Base-by-base conservation (phyloP, 2,329 filamentous ascomycete genomes). In the Canariomyces notabilis region DNA sequence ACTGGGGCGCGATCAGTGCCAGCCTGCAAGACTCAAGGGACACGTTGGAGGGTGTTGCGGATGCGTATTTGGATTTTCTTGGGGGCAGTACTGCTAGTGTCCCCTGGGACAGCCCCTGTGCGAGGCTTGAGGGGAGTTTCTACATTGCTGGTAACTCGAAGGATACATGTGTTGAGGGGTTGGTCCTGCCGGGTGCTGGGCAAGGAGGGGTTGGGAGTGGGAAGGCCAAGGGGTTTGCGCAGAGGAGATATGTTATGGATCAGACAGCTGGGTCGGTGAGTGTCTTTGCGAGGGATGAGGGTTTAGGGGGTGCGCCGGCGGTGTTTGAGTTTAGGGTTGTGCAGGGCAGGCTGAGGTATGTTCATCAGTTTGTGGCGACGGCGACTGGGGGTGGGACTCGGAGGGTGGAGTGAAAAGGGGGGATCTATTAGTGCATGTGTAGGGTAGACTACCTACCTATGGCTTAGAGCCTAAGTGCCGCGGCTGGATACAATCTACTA, bases 31-130 rank as follows among this genome's bases (percentile, higher is more conserved):
- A 31, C 14, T 16, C 37, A 15, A 21, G 37, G 12, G 15, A 29
- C 21, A 29, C 22, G 14, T 23, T 39, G 37, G 29, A 18, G 22
- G 22, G 2, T 3, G 37, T 39, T 2, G 23, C 29, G 15, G 37
- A 26, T 14, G 37, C 21, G 22, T 39, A 39, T 14, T 26, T 39
- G 21, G 37, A 39, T 29, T 12, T 29, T 3, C 26, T 29, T 4
- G 26, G 26, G 26, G 33, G 14, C 19, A 37, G 6, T 7, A 11
- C 6, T 54, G 53, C 50, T 35, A 59, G 1, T 52, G 58, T 29
- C 26, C 26, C 26, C 26, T 67, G 63, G 61, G 64, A 61, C 20
- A 61, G 57, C 18, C 63, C 62, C 1, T 67, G 64, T 52, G 57
- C 48, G n/a, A 57, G 64, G 12, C 59, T 60, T 2, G 56, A 59